These are phyloP conservation scores for Oryza glaberrima DNA, from an alignment of 176 grass and related monocot genomes.

Conservation along the genomic window DNA sequence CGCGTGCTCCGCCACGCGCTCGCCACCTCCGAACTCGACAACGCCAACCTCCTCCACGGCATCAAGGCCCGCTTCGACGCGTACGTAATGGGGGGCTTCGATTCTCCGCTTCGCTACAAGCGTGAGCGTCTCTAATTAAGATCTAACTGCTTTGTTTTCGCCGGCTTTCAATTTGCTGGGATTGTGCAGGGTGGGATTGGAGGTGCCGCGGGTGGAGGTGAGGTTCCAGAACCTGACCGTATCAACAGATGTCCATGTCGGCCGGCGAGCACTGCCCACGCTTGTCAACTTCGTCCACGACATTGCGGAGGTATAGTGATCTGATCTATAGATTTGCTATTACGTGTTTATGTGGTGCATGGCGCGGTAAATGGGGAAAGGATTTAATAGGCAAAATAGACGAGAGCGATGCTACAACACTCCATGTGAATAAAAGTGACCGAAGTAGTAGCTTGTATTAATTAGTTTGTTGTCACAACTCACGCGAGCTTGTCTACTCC, in stretches of 20 bases:
- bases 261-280: constrained; percentile 62
- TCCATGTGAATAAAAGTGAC: constrained; percentile 25
- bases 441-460: not conserved
- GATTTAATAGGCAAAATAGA: not conserved
- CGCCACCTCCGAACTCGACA: constrained; percentile 63
- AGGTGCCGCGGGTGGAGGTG: constrained; percentile 69
- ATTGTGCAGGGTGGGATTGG: constrained; percentile 47
- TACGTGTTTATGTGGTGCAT: not conserved
- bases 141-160: not conserved
- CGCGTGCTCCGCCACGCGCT: constrained; percentile 61
- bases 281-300: constrained; percentile 59
- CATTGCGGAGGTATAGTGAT: constrained; percentile 46
- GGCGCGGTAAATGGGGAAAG: too few species aligned
- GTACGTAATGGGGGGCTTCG: constrained; percentile 27
- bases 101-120: not conserved
- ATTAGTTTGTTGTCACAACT: not conserved
- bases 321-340: not conserved
- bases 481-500: not conserved
- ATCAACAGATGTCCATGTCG: constrained; percentile 55
- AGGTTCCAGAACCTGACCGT: constrained; percentile 56
- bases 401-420: not conserved
- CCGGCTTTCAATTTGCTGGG: not conserved
- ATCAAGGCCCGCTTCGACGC: constrained; percentile 63
- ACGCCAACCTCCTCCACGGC: constrained; percentile 56
- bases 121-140: not conserved